A percentile compares a stretch with the other conserved stretches of the same genome.
Evolutionary conservation across 495 filamentous ascomycete genomes (phyloP).

Genomic region (Letharia lupina): DNA sequence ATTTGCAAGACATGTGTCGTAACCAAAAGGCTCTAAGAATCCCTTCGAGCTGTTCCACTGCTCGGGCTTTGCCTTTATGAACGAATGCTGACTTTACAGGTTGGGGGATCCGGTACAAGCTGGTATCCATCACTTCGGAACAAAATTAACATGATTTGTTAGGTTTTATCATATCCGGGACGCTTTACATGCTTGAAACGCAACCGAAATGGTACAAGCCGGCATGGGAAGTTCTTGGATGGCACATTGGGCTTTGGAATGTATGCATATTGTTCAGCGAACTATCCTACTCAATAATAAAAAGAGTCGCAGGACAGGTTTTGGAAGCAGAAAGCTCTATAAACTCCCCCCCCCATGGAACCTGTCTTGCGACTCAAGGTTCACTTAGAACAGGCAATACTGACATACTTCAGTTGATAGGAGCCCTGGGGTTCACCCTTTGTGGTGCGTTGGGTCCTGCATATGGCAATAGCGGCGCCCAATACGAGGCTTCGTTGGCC

Average conservation of each 20-base stretch:
- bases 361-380: background rate
- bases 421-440: slow-evolving; percentile 24
- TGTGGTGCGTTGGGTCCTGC: slow-evolving; percentile 56
- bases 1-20: background rate
- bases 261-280: slow-evolving; percentile 20
- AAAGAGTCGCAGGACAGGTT: background rate
- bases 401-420: background rate
- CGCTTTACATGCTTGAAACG: slow-evolving; percentile 62
- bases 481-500: slow-evolving; percentile 48
- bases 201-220: slow-evolving; percentile 59
- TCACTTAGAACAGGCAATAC: background rate
- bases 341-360: background rate
- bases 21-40: slow-evolving; percentile 17
- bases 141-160: background rate
- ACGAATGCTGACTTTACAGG: slow-evolving; percentile 2
- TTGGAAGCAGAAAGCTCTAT: background rate
- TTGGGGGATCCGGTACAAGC: background rate
- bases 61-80: slow-evolving; percentile 24
- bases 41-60: slow-evolving; percentile 18
- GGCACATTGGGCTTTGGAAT: slow-evolving; percentile 53
- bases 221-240: slow-evolving; percentile 49
- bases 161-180: slow-evolving; percentile 21
- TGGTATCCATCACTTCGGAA: background rate
- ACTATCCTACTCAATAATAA: background rate
- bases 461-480: slow-evolving; percentile 37